Percentiles rank a stretch among this genome's conserved stretches.
These are phyloP conservation scores for Mortierella polycephala DNA, from an alignment of 371 early-diverging fungal species.

Conservation along the genomic window DNA sequence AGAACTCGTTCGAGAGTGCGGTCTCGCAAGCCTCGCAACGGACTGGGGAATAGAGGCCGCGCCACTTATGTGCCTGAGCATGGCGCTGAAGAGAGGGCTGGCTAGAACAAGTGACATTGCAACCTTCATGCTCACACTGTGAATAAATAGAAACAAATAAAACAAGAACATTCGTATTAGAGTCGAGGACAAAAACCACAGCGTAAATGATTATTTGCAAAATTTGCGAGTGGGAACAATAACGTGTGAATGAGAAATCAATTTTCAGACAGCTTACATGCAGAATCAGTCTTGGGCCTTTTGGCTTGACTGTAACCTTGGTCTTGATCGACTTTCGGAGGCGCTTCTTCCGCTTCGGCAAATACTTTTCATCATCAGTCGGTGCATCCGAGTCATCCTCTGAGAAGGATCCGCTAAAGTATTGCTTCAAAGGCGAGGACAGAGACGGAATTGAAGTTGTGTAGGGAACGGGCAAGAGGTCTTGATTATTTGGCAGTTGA, in stretches of 20 bases:
- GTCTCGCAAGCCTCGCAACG: slow-evolving; percentile 40
- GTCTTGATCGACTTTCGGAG: slow-evolving; percentile 2
- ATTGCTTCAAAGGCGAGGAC: slow-evolving; percentile 5
- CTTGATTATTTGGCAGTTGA: background rate
- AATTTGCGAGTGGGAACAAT: background rate
- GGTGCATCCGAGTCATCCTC: slow-evolving; percentile 6
- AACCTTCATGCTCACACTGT: slow-evolving; percentile 19
- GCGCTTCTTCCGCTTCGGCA: slow-evolving; percentile 18
- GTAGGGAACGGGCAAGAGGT: background rate
- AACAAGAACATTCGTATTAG: background rate
- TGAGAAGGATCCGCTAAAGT: background rate
- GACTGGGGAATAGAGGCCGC: slow-evolving; percentile 35
- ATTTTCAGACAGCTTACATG: slow-evolving; percentile 14
- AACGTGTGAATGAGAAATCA: background rate
- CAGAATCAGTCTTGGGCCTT: background rate
- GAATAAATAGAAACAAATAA: background rate
- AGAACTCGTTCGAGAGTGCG: slow-evolving; percentile 43
- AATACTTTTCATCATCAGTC: background rate
- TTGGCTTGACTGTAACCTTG: slow-evolving; percentile 8
- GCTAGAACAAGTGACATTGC: slow-evolving; percentile 36
- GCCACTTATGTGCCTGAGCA: slow-evolving; percentile 24
- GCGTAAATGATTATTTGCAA: background rate
- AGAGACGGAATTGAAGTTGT: background rate
- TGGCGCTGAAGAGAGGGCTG: slow-evolving; percentile 35
- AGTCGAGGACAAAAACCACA: background rate